A percentile compares a stretch with the other conserved stretches of the same genome.
Conservation (phyloP, 192 early-diverging fungal species). For the Rhizophlyctis rosea region DNA sequence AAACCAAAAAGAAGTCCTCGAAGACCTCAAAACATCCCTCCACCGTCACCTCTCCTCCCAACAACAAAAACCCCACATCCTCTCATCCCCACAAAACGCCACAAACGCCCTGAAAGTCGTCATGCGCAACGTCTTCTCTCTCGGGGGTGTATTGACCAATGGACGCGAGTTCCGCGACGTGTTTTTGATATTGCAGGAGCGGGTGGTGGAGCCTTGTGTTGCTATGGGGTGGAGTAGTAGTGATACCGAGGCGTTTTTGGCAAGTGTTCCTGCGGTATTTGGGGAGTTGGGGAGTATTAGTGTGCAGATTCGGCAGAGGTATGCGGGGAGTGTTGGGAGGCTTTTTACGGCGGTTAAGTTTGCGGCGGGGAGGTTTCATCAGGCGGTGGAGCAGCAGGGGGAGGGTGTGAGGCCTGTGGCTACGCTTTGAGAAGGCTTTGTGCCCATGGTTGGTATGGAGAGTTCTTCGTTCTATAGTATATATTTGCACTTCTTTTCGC, state of each 20-base stretch:
- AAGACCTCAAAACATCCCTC: slow-evolving; percentile 33
- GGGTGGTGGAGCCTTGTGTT: slow-evolving; percentile 39
- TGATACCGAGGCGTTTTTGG: slow-evolving; percentile 21
- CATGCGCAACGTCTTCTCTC: slow-evolving; percentile 33
- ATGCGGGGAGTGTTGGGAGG: slow-evolving; percentile 9
- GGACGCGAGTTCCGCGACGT: slow-evolving; percentile 45
- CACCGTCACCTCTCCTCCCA: slow-evolving; percentile 4
- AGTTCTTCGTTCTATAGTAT: too few relatives aligned
- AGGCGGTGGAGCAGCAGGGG: too few relatives aligned
- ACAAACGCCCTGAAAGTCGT: slow-evolving; percentile 34
- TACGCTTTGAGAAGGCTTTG: too few relatives aligned
- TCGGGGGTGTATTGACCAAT: slow-evolving; percentile 34
- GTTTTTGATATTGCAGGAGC: slow-evolving; percentile 39
- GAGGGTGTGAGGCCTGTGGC: too few relatives aligned
- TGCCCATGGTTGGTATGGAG: too few relatives aligned
- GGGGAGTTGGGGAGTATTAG: not conserved
- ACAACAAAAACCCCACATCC: slow-evolving; percentile 11
- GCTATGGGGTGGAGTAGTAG: not conserved
- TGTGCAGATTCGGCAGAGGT: slow-evolving; percentile 9
- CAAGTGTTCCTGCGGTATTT: slow-evolving; percentile 1
- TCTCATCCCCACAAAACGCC: not conserved
- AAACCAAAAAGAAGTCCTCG: slow-evolving; percentile 41
- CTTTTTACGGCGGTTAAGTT: slow-evolving; percentile 5
- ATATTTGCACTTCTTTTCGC: too few relatives aligned
- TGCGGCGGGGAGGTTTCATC: slow-evolving; percentile 7